Evolutionary conservation across 306 rosid species (phyloP), one percentile per base, ranked within the genome.

Genomic region (Dalbergia cochinchinensis): DNA sequence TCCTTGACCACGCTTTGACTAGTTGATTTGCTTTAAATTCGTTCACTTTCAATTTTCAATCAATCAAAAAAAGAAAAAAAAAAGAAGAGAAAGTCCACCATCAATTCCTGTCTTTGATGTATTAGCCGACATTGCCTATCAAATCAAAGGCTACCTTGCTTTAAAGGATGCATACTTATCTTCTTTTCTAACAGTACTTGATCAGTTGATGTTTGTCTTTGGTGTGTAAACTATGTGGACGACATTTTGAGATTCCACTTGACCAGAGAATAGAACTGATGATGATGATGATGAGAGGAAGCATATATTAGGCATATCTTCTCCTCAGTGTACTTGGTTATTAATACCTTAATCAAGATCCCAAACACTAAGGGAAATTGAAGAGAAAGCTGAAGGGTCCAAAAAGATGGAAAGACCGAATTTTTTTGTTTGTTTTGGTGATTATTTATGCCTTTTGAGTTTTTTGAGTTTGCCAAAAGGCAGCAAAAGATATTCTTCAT

Each of bases 151-250:
- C 51, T 57, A 78, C 77, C 74, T 44, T 75, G 84, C 60, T 74
- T 15, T 76, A 68, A 78, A 74, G 68, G 77, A 83, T 73, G 78
- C 78, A 13, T 39, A 66, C 77, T 66, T 66, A 78, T 83, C 59
- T 59, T 70, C 61, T 53, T 64, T 47, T 62, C 10, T 68, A n/a
- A 4, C 39, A 2, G 22, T 39, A 34, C 35, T 62, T 75, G 61
- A 84, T 79, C 65, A 22, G 51, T 41, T 31, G 7, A 34, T 54
- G 13, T 63, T 84, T 35, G 73, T 45, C 62, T 73, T 73, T 58
- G 60, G 54, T 37, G 33, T 54, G 62, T 54, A 54, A 75, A 59
- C 55, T 44, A 54, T 62, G 78, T 69, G 81, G 76, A 54, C 64
- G 58, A 16, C 74, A 61, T 48, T 18, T 45, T 74, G 50, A 68